Conservation (phyloP, 1,284 basidiomycete species). For the Irpex sp. region DNA sequence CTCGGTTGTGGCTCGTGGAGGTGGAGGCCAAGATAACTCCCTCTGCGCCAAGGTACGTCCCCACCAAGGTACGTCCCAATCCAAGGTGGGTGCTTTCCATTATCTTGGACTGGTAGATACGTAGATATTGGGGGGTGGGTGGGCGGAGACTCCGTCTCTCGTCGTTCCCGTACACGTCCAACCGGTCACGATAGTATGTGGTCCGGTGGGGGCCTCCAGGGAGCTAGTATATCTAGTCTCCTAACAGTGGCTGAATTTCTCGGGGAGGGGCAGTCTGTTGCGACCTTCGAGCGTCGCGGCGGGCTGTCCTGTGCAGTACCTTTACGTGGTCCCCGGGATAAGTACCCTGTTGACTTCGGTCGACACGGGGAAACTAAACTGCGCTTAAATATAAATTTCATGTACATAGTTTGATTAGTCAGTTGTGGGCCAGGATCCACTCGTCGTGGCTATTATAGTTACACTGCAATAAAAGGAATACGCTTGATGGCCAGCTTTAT, state of each 20-base stretch:
- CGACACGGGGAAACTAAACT: not conserved
- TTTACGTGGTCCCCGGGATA: conserved; percentile 1
- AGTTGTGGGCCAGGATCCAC: too few relatives aligned
- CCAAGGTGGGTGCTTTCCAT: not conserved
- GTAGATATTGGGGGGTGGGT: not conserved
- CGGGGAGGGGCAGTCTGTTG: not conserved
- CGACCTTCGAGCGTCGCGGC: not conserved
- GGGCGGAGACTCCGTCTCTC: not conserved
- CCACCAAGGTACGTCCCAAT: too few relatives aligned
- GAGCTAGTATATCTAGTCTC: not conserved
- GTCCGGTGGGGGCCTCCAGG: not conserved
- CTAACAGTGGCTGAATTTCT: not conserved
- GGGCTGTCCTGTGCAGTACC: not conserved
- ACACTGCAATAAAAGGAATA: too few relatives aligned
- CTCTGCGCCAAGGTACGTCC: too few relatives aligned
- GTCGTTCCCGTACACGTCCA: not conserved
- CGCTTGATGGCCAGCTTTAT: too few relatives aligned
- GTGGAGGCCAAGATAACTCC: too few relatives aligned
- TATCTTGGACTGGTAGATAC: not conserved
- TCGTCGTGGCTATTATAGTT: too few relatives aligned
- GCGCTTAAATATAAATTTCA: not conserved
- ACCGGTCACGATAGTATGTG: not conserved
- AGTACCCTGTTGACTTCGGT: not conserved
- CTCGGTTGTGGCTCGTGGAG: not conserved
- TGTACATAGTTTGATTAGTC: too few relatives aligned